Evolutionary conservation across 2,329 filamentous ascomycete species (phyloP), one percentile per base, ranked within the genome.

Genomic region (Aspergillus melleus): DNA sequence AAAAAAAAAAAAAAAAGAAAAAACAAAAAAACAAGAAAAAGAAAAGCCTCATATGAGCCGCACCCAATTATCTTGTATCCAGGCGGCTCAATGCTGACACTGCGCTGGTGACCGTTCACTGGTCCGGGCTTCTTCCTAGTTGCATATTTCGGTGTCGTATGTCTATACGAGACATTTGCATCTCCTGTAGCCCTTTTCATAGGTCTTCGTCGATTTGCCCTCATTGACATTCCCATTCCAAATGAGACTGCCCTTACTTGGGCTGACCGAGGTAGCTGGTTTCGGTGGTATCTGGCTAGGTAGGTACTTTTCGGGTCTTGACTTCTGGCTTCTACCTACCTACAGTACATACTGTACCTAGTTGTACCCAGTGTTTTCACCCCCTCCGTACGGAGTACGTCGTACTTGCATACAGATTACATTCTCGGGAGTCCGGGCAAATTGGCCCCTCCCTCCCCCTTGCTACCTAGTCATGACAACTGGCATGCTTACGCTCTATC

Each of bases 1-100:
- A 16, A 36, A 16, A 8, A 14, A 16, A 39, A n/a, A 6, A 14
- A 39, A 3, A 39, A n/a, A n/a, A 14, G 2, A 39, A 11, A 32
- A 2, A 10, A 32, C 1, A 32, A 10, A 32, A 10, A 36, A 3
- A 3, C 2, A 36, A 16, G 32, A 10, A 10, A 6, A 36, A 16
- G 4, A 14, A 42, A 42, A 54, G 44, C 44, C 20, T 47, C 44
- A 47, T 52, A 64, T 55, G 65, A 67, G 65, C 65, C 65, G 65
- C 65, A 67, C 62, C 65, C 65, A 67, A 66, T 64, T 66, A 60
- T 52, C 58, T 52, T 61, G 36, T 47, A 47, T 39, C 53, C 55
- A 54, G 52, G 50, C 54, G 54, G 54, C 54, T 59, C 55, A 53
- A 30, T 64, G 64, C 60, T 64, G 61, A 61, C 53, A 58, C 42